phyloP scores from a whole-genome alignment of 768 basidiomycete genomes.

The Lenzites betulinus region DNA sequence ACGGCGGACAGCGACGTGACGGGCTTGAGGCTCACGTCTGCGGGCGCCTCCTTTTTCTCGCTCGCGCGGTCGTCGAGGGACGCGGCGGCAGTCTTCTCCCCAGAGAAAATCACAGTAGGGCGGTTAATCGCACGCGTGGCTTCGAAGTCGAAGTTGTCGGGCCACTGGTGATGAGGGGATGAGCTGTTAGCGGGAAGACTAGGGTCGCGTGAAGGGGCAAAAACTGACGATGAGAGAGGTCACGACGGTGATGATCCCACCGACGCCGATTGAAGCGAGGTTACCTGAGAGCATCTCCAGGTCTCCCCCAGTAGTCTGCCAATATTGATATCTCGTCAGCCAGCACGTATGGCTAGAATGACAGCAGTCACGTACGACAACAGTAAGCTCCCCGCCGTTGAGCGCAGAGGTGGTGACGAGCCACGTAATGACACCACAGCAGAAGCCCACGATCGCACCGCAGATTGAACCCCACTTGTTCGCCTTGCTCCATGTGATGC shows the following conservation, averaged over 20 bases:
- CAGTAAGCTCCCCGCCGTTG: conserved; percentile 71
- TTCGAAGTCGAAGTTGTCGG: conserved; percentile 82
- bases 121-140: conserved; percentile 77
- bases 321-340: not conserved
- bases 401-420: conserved; percentile 75
- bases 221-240: conserved; percentile 62
- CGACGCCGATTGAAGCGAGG: conserved; percentile 80
- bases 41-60: conserved; percentile 38
- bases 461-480: conserved; percentile 83
- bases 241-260: conserved; percentile 71
- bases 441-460: conserved; percentile 74
- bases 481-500: conserved; percentile 82
- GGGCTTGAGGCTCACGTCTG: conserved; percentile 27
- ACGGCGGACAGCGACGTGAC: conserved; percentile 37
- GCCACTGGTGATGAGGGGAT: conserved; percentile 49
- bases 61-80: conserved; percentile 36
- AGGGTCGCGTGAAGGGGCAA: not conserved
- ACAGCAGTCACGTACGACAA: conserved; percentile 52
- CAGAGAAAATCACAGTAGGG: conserved; percentile 17
- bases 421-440: conserved; percentile 77
- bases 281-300: conserved; percentile 87
- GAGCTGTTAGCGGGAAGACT: not conserved
- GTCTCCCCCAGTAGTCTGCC: conserved; percentile 39
- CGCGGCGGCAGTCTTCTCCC: conserved; percentile 20
- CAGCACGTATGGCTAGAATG: not conserved